Evolutionary conservation across 2,329 filamentous ascomycete genomes (phyloP).

Genomic region (Aspergillus ibericus): DNA sequence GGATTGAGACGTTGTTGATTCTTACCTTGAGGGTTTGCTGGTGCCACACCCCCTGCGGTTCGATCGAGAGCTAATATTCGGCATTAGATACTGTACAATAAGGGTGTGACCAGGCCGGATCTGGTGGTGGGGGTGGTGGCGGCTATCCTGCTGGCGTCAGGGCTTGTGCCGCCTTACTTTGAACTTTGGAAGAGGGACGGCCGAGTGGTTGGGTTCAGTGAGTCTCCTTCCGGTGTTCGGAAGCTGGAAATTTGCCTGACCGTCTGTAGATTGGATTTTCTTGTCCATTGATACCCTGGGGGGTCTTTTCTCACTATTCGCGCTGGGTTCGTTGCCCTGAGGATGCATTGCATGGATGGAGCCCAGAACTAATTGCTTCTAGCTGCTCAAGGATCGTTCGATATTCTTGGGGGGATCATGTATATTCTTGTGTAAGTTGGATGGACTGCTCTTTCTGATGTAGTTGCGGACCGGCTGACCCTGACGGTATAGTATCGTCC

Average conservation of each 20-base stretch:
- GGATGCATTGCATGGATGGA: background rate
- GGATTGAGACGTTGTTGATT: conserved; percentile 58
- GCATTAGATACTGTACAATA: conserved; percentile 53
- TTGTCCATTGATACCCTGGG: conserved; percentile 61
- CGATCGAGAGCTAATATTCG: background rate
- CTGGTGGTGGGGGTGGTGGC: conserved; percentile 60
- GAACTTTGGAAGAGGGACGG: conserved; percentile 64
- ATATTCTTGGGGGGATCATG: conserved; percentile 59
- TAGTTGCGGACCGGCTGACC: background rate
- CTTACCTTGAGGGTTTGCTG: conserved; percentile 54
- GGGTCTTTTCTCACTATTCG: conserved; percentile 64
- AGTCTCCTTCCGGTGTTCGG: conserved; percentile 15
- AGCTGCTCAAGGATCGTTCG: conserved; percentile 63
- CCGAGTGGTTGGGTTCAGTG: conserved; percentile 62
- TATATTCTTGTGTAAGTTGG: conserved; percentile 60
- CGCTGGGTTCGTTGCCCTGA: conserved; percentile 50
- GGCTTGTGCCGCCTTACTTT: conserved; percentile 61
- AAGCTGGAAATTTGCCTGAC: background rate
- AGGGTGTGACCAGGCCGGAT: conserved; percentile 56
- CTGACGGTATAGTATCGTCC: conserved; percentile 45
- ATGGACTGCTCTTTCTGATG: background rate
- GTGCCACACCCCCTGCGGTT: background rate
- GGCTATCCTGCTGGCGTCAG: conserved; percentile 56
- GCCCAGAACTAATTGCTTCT: conserved; percentile 18
- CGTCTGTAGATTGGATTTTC: conserved; percentile 53